Evolutionary conservation across 2,329 filamentous ascomycete species (phyloP), one percentile per base, ranked within the genome.

Genomic region (Microdochium paspali): DNA sequence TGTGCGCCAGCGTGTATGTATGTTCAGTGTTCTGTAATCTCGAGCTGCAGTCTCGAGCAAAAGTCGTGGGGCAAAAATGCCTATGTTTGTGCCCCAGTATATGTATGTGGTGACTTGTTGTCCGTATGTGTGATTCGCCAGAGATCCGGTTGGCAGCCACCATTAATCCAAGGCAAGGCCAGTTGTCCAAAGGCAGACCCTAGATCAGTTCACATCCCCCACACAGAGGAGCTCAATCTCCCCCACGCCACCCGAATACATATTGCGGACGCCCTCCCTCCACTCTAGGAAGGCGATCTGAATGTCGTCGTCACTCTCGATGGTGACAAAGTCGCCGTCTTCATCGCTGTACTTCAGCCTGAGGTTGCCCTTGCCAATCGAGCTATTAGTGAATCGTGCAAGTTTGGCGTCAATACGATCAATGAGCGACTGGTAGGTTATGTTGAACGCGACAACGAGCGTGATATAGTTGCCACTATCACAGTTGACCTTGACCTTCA

Each of bases 401-500:
- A 98, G 79, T 65, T 98, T 98, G 24, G 90, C 89, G 61, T 98
- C 93, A 57, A 98, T 96, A 10, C 93, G 86, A 62, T 97, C 93
- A 53, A 93, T 90, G 47, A 98, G 75, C 23, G 88, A 93, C 55
- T 93, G 88, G 66, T 94, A 97, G 35, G 88, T 85, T 58, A 97
- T 97, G 62, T 94, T 95, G 66, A 89, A 94, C 26, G 89, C 87
- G 39, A 95, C 94, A 10, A 98, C 91, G n/a, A 98, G 76, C 1
- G 91, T 96, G 50, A 96, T 85, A 56, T 94, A 94, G 61, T 90
- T 93, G 44, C 86, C 85, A 43, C 67, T 71, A 50, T 93, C 88
- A 61, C 88, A 94, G 60, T 91, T 91, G 49, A 98, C 90, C 63
- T 94, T 95, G 45, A 96, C 90, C 68, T 96, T 97, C 46, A 98